Evolutionary conservation across 306 rosid species (phyloP).

Genomic region (Chamaecrista fasciculata): DNA sequence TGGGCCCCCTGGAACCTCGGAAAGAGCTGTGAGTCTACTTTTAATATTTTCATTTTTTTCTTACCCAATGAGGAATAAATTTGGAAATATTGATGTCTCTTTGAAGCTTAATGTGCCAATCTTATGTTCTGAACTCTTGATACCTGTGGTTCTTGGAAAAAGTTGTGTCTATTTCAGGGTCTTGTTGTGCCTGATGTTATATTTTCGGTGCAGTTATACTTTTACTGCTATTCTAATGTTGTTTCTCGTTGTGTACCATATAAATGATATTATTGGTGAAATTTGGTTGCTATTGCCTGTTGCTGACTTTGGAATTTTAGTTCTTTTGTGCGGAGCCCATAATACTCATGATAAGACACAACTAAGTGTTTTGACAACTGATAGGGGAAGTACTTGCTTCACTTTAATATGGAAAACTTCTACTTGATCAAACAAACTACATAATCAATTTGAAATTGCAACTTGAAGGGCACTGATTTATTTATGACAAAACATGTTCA

Average conservation of each 20-base stretch:
- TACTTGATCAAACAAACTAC: conserved; percentile 22
- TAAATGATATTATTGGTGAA: background rate
- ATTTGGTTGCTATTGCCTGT: conserved; percentile 16
- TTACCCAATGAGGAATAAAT: conserved; percentile 2
- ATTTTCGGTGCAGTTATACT: background rate
- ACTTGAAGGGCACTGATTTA: conserved; percentile 4
- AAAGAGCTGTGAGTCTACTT: conserved; percentile 89
- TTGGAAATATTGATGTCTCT: background rate
- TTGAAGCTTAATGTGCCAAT: background rate
- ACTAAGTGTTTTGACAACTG: background rate
- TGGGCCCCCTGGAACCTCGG: conserved; percentile 92
- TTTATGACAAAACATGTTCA: conserved; percentile 33
- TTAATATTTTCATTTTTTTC: background rate
- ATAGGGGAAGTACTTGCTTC: conserved; percentile 19
- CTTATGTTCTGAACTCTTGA: conserved; percentile 9
- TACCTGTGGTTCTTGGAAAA: background rate
- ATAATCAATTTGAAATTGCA: conserved; percentile 27
- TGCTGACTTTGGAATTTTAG: conserved; percentile 19
- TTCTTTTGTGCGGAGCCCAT: background rate
- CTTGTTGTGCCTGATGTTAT: background rate
- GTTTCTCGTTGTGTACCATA: background rate
- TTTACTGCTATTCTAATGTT: background rate
- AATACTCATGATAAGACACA: conserved; percentile 15
- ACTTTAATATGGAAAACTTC: conserved; percentile 18
- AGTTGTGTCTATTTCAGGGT: background rate